Base-by-base conservation (phyloP, 2,329 filamentous ascomycete genomes). In the Chaetomium sp. region DNA sequence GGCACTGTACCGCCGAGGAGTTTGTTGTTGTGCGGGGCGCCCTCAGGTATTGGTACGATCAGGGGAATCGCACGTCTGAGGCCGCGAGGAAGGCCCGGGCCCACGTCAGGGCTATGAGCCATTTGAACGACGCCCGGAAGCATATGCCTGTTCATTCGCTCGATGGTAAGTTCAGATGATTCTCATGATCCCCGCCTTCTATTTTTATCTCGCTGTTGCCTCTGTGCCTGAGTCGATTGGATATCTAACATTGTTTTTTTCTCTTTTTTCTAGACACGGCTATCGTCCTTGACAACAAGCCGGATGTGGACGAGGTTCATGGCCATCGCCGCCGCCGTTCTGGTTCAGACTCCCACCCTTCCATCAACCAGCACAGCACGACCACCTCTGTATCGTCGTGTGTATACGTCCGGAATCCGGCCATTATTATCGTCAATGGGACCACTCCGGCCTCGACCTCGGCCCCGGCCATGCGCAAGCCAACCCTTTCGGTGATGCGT, bases 21-120 rank as follows among this genome's bases (percentile, higher is more conserved):
- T 37, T 56, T 41, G 14, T 12, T n/a, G 4, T 56, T 11, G 14
- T 61, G 2, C 52, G 54, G 14, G 32, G 38, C 2, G 49, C 36
- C 2, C 49, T 62, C 5, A 3, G 12, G 10, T 27, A 57, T 19
- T 62, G 61, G 61, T 37, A 56, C 33, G 7, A 11, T 37, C 7
- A 36, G 3, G 52, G 53, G 41, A 32, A 52, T 5, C 6, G 27
- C 8, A 46, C 35, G 32, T 7, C 14, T 5, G 32, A n/a, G 27
- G n/a, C 9, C 1, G 40, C 6, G 40, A 6, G 38, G 8, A 12
- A 42, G 27, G 10, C 4, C 40, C 33, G 34, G n/a, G 40, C 19
- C 19, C 19, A 11, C 2, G 12, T 9, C 14, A 11, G 7, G 9
- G 37, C 38, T 4, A 33, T 27, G 3, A 37, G 27, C 27, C 9